Percentiles rank a stretch among this genome's conserved stretches.
Evolutionary conservation across 2,329 filamentous ascomycete genomes (phyloP).

Genomic region (Penicillium sp.): DNA sequence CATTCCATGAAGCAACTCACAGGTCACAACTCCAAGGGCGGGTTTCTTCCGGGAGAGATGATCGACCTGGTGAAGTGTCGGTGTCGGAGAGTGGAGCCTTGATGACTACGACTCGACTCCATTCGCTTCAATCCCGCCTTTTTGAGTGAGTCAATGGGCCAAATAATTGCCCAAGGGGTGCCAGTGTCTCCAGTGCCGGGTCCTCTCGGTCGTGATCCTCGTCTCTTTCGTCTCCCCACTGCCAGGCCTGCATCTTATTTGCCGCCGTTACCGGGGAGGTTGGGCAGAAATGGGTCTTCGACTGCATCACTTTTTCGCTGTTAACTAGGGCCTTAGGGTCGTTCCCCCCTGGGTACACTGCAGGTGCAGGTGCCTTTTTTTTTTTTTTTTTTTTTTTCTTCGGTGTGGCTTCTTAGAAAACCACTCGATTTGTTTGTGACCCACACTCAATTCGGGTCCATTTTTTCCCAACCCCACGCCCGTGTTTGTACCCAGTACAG

Average conservation of each 20-base stretch:
- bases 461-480: constrained; percentile 1
- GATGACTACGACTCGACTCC: constrained; percentile 12
- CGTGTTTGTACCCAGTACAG: constrained; percentile 9
- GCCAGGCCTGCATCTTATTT: constrained; percentile 27
- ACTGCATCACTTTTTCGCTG: constrained; percentile 19
- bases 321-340: constrained; percentile 1
- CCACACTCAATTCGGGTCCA: constrained; percentile 2
- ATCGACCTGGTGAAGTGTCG: constrained; percentile 24
- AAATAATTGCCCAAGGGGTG: constrained; percentile 1
- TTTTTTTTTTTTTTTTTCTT: constrained; percentile 11
- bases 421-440: constrained; percentile 7
- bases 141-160: constrained; percentile 2
- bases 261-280: constrained; percentile 23
- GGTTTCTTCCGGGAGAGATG: background rate
- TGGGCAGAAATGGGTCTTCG: constrained; percentile 30
- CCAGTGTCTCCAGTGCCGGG: background rate
- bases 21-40: background rate
- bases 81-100: constrained; percentile 24
- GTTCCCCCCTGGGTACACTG: constrained; percentile 9
- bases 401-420: constrained; percentile 6
- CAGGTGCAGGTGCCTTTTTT: constrained; percentile 4
- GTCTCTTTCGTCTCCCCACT: constrained; percentile 19
- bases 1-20: constrained; percentile 5
- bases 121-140: constrained; percentile 6
- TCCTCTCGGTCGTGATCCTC: constrained; percentile 11